Conservation (phyloP, 441 rosid genomes). For the Macaranga tanarius region DNA sequence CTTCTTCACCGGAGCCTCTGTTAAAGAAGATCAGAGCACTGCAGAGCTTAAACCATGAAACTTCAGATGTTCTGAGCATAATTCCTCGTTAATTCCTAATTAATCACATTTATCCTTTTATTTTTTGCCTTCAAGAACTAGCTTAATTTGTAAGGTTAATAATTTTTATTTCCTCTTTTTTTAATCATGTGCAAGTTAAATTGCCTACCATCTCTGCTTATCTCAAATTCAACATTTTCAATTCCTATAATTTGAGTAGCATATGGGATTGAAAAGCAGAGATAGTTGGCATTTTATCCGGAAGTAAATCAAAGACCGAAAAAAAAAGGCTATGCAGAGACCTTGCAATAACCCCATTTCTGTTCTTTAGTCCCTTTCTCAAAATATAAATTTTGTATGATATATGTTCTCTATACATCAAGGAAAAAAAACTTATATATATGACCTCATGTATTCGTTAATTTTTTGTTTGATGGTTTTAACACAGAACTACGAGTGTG, state of each 20-base stretch:
- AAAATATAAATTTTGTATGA: neutral
- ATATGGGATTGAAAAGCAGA: constrained; percentile 37
- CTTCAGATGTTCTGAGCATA: constrained; percentile 32
- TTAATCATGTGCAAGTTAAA: constrained; percentile 33
- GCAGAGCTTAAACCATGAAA: constrained; percentile 28
- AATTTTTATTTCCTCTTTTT: constrained; percentile 12
- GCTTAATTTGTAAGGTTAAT: constrained; percentile 19
- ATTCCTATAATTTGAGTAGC: neutral
- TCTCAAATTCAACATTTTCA: neutral
- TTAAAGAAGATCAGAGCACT: constrained; percentile 47
- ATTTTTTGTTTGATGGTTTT: neutral
- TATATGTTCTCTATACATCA: neutral
- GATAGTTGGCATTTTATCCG: constrained; percentile 62
- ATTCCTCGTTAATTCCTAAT: constrained; percentile 34
- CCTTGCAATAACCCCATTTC: constrained; percentile 16
- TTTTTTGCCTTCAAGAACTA: constrained; percentile 5
- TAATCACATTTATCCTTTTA: neutral
- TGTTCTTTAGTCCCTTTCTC: neutral
- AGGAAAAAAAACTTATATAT: neutral
- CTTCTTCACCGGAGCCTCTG: constrained; percentile 52
- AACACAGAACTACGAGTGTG: neutral
- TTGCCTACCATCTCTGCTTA: constrained; percentile 61
- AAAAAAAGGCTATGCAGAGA: constrained; percentile 24
- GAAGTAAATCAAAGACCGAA: constrained; percentile 10
- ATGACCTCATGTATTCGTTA: constrained; percentile 1